Evolutionary conservation across 208 protist species (phyloP), one percentile per base, ranked within the genome.

Genomic region (Wallacemonas sp.): DNA sequence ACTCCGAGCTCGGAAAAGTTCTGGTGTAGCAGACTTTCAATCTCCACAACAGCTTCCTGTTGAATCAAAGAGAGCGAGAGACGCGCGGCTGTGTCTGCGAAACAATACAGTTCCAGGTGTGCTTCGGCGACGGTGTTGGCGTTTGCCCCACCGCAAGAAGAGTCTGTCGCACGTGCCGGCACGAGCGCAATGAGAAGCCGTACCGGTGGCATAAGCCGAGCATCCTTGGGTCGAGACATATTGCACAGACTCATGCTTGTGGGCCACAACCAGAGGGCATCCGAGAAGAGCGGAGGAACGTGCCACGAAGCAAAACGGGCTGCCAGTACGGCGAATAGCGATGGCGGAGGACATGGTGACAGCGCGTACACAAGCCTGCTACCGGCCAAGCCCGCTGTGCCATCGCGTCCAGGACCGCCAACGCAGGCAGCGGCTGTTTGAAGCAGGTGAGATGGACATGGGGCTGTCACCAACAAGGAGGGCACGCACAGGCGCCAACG

Each of bases 221-320:
- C n/a, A n/a, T n/a, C n/a, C n/a, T n/a, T n/a, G n/a, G n/a, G n/a
- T n/a, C n/a, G n/a, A n/a, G n/a, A n/a, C n/a, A n/a, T n/a, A n/a
- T n/a, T n/a, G n/a, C n/a, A n/a, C n/a, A n/a, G n/a, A n/a, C n/a
- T n/a, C n/a, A n/a, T n/a, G n/a, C n/a, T n/a, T n/a, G n/a, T n/a
- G n/a, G 51, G 51, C 34, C 51, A 39, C 51, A 58, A 31, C 51
- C 51, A 58, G 28, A 58, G 51, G 11, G 36, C 24, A 42, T 58
- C 31, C 12, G 31, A 30, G 17, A 58, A 39, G 28, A 58, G 41
- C 30, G 51, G 51, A 14, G 1, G 30, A 17, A 58, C n/a, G n/a
- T 31, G 41, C 51, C 51, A 58, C 51, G 30, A 4, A 4, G 51
- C 26, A 22, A 58, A 39, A 3, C 51, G 51, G 2, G 30, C 5